Conservation (phyloP, 2,329 filamentous ascomycete species). For the Chaetomiaceae sp. region DNA sequence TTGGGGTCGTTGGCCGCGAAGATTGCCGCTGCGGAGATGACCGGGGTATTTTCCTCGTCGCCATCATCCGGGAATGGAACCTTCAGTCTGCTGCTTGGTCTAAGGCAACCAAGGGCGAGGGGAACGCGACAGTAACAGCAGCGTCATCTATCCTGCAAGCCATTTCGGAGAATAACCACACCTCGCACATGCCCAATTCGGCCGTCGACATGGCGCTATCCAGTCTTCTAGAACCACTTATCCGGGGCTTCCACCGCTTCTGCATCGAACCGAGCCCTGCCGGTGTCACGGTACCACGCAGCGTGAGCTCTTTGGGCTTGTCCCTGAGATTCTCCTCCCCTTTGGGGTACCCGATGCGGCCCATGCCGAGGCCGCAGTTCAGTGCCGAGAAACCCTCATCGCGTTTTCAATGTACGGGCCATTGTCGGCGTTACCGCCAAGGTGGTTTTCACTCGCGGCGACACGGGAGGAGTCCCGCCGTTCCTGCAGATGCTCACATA, state of each 20-base stretch:
- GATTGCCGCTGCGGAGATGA: not conserved
- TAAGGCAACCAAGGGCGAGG: not conserved
- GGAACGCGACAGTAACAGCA: not conserved
- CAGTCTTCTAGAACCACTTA: constrained; percentile 3
- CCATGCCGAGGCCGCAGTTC: not conserved
- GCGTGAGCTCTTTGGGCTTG: not conserved
- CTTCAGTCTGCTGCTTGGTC: not conserved
- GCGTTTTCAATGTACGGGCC: constrained; percentile 1
- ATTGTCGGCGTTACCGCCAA: constrained; percentile 23
- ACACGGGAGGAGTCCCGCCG: constrained; percentile 20
- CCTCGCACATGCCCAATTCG: not conserved
- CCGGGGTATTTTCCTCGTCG: not conserved
- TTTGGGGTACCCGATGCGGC: not conserved
- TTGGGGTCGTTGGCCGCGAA: not conserved
- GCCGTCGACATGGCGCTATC: not conserved
- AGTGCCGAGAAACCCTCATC: constrained; percentile 18
- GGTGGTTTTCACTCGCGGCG: constrained; percentile 14
- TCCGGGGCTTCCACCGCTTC: not conserved
- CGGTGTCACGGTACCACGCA: not conserved
- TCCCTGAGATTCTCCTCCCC: not conserved
- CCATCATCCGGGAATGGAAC: not conserved
- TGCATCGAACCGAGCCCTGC: constrained; percentile 11
- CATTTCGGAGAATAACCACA: not conserved
- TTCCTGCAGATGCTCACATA: constrained; percentile 19
- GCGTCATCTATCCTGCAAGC: not conserved